Evolutionary conservation across 768 basidiomycete species (phyloP).

Genomic region (Leccinum sublutescens): DNA sequence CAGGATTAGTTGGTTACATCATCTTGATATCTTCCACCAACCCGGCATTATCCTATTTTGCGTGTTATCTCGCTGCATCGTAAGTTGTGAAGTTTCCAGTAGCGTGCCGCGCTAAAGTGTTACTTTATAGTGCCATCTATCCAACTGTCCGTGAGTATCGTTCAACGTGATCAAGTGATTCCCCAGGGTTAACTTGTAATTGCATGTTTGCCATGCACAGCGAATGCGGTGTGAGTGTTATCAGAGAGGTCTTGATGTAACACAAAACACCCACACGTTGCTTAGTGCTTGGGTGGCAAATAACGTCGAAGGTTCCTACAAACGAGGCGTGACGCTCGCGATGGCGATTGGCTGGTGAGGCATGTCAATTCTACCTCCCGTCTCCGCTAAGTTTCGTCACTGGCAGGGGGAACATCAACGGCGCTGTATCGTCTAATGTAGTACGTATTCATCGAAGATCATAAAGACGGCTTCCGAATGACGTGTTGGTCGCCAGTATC

Average conservation of each 20-base stretch:
- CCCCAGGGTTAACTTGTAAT: background rate
- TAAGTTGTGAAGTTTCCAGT: conserved; percentile 34
- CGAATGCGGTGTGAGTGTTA: conserved; percentile 49
- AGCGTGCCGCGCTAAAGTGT: background rate
- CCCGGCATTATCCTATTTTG: conserved; percentile 69
- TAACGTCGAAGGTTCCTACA: conserved; percentile 73
- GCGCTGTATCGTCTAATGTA: conserved; percentile 64
- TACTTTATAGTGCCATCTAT: conserved; percentile 40
- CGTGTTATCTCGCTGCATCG: conserved; percentile 69
- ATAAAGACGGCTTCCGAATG: background rate
- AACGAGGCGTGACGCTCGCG: conserved; percentile 65
- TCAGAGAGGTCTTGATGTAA: conserved; percentile 8
- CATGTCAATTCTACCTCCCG: conserved; percentile 4
- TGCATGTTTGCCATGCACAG: conserved; percentile 20
- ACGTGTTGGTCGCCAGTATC: conserved; percentile 46
- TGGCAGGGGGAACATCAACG: conserved; percentile 60
- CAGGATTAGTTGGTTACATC: conserved; percentile 59
- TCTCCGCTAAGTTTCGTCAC: conserved; percentile 12
- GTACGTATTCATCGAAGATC: conserved; percentile 37
- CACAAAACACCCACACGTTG: conserved; percentile 1
- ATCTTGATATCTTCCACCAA: conserved; percentile 61
- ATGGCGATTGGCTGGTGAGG: conserved; percentile 61
- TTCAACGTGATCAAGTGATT: background rate
- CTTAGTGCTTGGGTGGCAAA: conserved; percentile 67
- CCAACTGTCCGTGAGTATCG: conserved; percentile 42